Evolutionary conservation across 2,329 filamentous ascomycete genomes (phyloP), one percentile per base, ranked within the genome.

Genomic region (Fusarium sp.): DNA sequence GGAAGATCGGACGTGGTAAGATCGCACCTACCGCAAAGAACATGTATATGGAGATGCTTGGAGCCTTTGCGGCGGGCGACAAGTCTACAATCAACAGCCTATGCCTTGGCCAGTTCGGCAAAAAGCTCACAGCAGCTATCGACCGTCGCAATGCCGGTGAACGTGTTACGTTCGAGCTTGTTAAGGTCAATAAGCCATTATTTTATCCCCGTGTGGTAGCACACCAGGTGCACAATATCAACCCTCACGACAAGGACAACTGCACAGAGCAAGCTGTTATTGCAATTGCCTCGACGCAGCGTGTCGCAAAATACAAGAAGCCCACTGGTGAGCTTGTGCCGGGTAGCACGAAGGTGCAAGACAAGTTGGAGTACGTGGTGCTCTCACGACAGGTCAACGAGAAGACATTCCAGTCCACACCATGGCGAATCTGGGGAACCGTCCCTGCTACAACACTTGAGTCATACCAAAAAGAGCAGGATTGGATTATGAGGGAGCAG

Each of bases 391-490:
- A 78, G 30, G 67, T 86, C 45, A 80, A 84, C 74, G 80, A 79
- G 48, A 78, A 75, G 56, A 87, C 85, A 21, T 86, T 81, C 69
- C 76, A 81, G 74, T 77, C 83, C 59, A 80, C 78, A 28, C 81
- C 84, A 4, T 93, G 91, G 91, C 84, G 82, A 75, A 78, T 92
- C 53, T 91, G 90, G 86, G 90, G 91, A 16, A 90, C 88, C 21
- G 80, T 87, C 30, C 78, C 84, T 43, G 84, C 87, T 72, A 88
- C 86, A 14, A 85, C 84, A 2, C 75, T 85, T 4, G 80, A 87
- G 65, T 69, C 61, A 7, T 83, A 78, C 45, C 32, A 72, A 25
- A 72, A 79, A 10, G 80, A 83, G 67, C 77, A 78, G 72, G 75
- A 77, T 20, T 73, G 78, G 55, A 72, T 79, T 30, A 72, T 77